Evolutionary conservation across 164 flowering plant genomes (phyloP), one percentile per base, ranked within the genome.

Genomic region (Piper betle): DNA sequence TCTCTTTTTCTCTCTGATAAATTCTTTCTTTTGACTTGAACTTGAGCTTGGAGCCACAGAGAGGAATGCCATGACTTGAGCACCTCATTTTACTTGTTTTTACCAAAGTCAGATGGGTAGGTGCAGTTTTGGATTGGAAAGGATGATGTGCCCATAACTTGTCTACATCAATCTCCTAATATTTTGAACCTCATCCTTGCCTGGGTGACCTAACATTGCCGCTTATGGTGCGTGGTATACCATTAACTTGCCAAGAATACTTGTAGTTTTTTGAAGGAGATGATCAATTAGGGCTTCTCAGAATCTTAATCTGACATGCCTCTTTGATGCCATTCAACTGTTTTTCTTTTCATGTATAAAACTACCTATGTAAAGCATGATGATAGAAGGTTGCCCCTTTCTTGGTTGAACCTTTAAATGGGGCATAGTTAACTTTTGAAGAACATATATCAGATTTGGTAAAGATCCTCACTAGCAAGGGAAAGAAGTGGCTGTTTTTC

Each of bases 81-180:
- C 50, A 6, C 50, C 11, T 42, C 46, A 42, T 9, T 8, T 46
- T 9, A 15, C 15, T 46, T 46, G 11, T 2, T 46, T 46, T 12
- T 10, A 10, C 73, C 70, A 37, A 60, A 43, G 20, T 33, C 33
- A 40, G 38, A 39, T 70, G 11, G 84, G 91, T 1, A 16, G 64
- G 10, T 85, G 84, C 33, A 53, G 33, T 78, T 0, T 74, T 46
- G 50, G 15, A 15, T 46, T 46, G 50, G 15, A 46, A 46, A 46
- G 10, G 12, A 1, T 46, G 50, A 46, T 46, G 50, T 46, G 50
- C 11, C 50, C 50, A 46, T 10, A 46, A 46, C 12, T 12, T 46
- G 50, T 15, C 50, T 9, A 46, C 50, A 46, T 6, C 50, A 46
- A 12, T 46, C 15, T 12, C 50, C 12, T 10, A 46, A 46, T 46